Evolutionary conservation across 1,284 basidiomycete genomes (phyloP).

Genomic region (Retiboletus flavoniger): DNA sequence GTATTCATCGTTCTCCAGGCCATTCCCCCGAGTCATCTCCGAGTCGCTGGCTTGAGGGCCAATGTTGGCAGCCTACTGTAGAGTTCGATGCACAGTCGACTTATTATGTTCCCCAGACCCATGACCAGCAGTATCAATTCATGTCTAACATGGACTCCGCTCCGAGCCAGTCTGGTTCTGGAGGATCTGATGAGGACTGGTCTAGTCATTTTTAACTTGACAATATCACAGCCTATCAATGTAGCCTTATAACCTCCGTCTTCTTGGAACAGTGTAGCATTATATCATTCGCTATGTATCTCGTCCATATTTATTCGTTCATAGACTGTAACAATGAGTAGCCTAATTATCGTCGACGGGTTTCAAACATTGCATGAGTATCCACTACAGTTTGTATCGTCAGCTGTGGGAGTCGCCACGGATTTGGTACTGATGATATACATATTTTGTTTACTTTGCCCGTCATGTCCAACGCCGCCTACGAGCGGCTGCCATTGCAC

Average conservation of each 20-base stretch:
- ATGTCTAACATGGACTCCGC: not conserved
- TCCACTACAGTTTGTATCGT: no score
- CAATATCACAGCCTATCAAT: not conserved
- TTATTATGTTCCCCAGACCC: not conserved
- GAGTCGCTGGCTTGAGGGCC: not conserved
- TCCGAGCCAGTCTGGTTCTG: not conserved
- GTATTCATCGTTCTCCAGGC: constrained; percentile 9
- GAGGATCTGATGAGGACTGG: not conserved
- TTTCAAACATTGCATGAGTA: no score
- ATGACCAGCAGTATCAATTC: constrained; percentile 1
- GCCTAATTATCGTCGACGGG: not conserved
- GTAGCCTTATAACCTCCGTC: not conserved
- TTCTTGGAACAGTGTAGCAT: constrained; percentile 4
- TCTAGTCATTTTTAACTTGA: not conserved
- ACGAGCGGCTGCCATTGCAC: constrained; percentile 34
- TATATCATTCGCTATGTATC: constrained; percentile 1
- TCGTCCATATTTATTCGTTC: not conserved
- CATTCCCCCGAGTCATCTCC: not conserved
- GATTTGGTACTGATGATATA: no score
- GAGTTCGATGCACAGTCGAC: not conserved
- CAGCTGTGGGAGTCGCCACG: no score
- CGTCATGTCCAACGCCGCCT: constrained; percentile 29
- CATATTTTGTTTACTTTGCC: not conserved
- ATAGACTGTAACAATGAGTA: not conserved
- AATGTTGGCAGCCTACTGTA: not conserved